Evolutionary conservation across 495 filamentous ascomycete species (phyloP), one percentile per base, ranked within the genome.

Genomic region (Penicillium nucicola): DNA sequence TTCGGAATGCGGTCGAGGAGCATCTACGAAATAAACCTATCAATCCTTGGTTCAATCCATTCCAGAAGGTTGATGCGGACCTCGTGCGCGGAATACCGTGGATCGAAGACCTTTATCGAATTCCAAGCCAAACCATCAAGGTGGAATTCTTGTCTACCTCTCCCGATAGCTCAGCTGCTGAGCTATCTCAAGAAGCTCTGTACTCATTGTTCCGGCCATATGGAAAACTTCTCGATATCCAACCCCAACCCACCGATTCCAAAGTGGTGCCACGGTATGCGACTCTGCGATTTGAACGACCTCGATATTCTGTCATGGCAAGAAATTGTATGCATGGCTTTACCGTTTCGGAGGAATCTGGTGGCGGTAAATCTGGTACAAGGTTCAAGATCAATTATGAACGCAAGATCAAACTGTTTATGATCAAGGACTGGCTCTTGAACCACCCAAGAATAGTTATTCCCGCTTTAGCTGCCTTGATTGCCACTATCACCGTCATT

Each of bases 291-390:
- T 97, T 92, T 58, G 68, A 77, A 5, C 70, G 75, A 8, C 76
- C 86, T 15, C 79, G 86, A 32, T 84, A 84, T 58, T 82, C 90
- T 4, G 86, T 93, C 44, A 89, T 91, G 79, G 92, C 92, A 8
- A 85, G 87, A 51, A 97, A 95, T 55, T 97, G 92, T 70, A 75
- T 97, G 72, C 95, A 97, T 67, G 95, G 93, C 0, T 89, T 86
- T 53, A 75, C 76, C 4, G 76, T 95, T 4, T 61, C 75, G 0
- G 84, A 85, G 42, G 73, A 77, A 35, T 70, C 74, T 28, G 85
- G 85, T 6, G 90, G 89, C 33, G 89, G 88, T 13, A 88, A 85
- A 56, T 59, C 64, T n/a, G 84, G 84, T 4, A 91, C 91, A 1
- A 77, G 77, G 10, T 69, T 98, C 46, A 85, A 86, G 40, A 76